These are phyloP conservation scores for Chamaenerion angustifolium DNA, from an alignment of 345 rosid genomes.

Conservation along the genomic window DNA sequence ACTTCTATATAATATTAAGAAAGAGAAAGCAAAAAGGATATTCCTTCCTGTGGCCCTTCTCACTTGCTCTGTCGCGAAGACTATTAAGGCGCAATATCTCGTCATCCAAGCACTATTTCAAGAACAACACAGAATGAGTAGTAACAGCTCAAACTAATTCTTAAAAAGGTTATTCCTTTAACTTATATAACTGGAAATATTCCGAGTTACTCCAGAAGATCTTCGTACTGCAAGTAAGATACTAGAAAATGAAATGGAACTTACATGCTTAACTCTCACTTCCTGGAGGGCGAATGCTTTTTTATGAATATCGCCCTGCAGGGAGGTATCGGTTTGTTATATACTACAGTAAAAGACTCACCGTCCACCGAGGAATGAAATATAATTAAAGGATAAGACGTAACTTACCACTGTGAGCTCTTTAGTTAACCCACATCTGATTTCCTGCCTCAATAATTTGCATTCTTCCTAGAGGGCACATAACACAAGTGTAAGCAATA, in stretches of 20 bases:
- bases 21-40: constrained; percentile 49
- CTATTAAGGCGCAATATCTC: constrained; percentile 50
- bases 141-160: too few relatives aligned
- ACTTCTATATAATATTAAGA: background rate
- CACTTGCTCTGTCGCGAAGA: constrained; percentile 86
- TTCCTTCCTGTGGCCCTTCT: constrained; percentile 62
- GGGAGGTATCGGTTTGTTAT: constrained; percentile 5
- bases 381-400: too few relatives aligned
- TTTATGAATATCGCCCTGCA: constrained; percentile 69
- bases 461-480: constrained; percentile 68
- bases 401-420: constrained; percentile 56
- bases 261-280: constrained; percentile 53
- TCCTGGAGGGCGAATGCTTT: constrained; percentile 54
- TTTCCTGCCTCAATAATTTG: constrained; percentile 42
- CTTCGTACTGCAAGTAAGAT: too few relatives aligned
- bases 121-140: background rate
- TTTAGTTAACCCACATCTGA: constrained; percentile 58
- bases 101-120: constrained; percentile 47
- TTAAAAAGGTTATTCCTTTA: too few relatives aligned
- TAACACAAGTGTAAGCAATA: background rate
- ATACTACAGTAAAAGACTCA: too few relatives aligned
- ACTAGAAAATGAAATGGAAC: constrained; percentile 10
- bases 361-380: too few relatives aligned
- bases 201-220: too few relatives aligned
- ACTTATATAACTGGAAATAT: too few relatives aligned